Conservation (phyloP, 805 yeast genomes). For the Ogataea populi-albae region DNA sequence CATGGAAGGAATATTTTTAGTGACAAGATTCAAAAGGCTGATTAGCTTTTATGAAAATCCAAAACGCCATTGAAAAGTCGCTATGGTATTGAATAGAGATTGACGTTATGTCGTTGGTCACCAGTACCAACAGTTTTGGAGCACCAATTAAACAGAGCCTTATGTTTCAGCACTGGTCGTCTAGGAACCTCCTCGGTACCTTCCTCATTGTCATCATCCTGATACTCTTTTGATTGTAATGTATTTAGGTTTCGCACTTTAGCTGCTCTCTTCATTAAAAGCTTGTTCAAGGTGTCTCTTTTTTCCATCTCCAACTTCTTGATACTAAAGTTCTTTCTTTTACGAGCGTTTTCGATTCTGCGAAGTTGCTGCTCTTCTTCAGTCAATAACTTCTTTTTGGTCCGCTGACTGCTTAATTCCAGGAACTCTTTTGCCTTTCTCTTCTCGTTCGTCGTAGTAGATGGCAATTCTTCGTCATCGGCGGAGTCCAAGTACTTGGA, state of each 20-base stretch:
- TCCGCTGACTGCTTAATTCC: conserved; percentile 38
- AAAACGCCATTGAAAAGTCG: background rate
- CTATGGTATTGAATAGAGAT: conserved; percentile 20
- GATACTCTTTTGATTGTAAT: conserved; percentile 28
- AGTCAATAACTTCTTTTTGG: conserved; percentile 57
- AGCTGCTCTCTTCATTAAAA: conserved; percentile 79
- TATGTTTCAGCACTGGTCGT: conserved; percentile 43
- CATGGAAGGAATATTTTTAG: conserved; percentile 59
- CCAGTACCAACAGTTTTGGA: conserved; percentile 25
- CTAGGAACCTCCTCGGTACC: conserved; percentile 23
- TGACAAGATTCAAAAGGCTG: conserved; percentile 39
- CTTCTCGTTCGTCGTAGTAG: conserved; percentile 8
- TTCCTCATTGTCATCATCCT: conserved; percentile 23
- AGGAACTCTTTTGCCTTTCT: conserved; percentile 29
- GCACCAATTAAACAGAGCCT: conserved; percentile 43
- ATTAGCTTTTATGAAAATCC: background rate
- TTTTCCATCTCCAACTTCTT: conserved; percentile 89
- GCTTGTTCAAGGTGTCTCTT: conserved; percentile 82
- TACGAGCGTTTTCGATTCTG: conserved; percentile 83
- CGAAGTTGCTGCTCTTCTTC: conserved; percentile 82
- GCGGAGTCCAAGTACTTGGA: conserved; percentile 38
- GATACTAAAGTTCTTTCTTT: conserved; percentile 80
- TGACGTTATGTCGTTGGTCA: conserved; percentile 13
- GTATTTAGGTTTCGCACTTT: conserved; percentile 47
- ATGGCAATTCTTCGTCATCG: conserved; percentile 21